These are phyloP conservation scores for Cercospora zeae-maydis DNA, from an alignment of 2,329 filamentous ascomycete genomes.

Conservation along the genomic window DNA sequence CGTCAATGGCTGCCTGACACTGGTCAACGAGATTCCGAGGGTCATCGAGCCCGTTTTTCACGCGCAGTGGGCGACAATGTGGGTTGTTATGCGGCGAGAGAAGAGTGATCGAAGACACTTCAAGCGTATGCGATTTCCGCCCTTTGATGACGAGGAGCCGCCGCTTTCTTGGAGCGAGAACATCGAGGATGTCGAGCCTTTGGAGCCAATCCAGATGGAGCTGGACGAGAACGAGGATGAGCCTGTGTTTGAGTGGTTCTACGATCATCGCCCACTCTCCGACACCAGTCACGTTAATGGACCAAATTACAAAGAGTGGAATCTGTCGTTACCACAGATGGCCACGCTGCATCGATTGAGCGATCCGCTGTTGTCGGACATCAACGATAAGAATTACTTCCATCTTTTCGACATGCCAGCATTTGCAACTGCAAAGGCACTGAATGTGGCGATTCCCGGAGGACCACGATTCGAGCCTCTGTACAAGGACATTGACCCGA, in stretches of 20 bases:
- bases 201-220: constrained; percentile 98
- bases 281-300: constrained; percentile 95
- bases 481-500: constrained; percentile 98
- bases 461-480: constrained; percentile 94
- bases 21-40: constrained; percentile 93
- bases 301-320: constrained; percentile 95
- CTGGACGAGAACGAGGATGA: constrained; percentile 90
- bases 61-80: constrained; percentile 99
- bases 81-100: constrained; percentile 95
- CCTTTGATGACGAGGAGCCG: constrained; percentile 97
- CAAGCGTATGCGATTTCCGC: constrained; percentile 98
- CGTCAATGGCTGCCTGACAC: constrained; percentile 91
- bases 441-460: constrained; percentile 97
- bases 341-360: constrained; percentile 89
- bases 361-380: constrained; percentile 82
- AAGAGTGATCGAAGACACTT: constrained; percentile 95
- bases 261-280: constrained; percentile 84
- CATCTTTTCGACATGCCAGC: constrained; percentile 95
- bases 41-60: constrained; percentile 98
- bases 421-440: constrained; percentile 90
- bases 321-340: constrained; percentile 90
- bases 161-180: constrained; percentile 98
- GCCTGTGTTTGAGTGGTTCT: constrained; percentile 94
- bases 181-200: constrained; percentile 94
- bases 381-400: constrained; percentile 95